phyloP scores from a whole-genome alignment of 345 rosid species.

The Citrus inodora region DNA sequence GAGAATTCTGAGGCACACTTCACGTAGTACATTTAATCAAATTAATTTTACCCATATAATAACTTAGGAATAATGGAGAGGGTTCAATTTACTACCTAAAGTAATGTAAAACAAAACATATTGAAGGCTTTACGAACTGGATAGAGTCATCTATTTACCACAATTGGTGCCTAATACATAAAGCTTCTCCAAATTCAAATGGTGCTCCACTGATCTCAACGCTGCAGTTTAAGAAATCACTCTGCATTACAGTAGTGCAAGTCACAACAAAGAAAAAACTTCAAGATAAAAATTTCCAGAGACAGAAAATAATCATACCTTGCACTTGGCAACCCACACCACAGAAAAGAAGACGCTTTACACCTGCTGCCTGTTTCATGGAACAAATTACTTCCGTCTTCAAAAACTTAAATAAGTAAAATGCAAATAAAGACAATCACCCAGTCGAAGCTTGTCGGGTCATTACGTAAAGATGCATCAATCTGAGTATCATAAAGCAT shows the following conservation, averaged over 20 bases:
- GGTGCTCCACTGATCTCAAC: conserved; percentile 81
- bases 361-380: conserved; percentile 71
- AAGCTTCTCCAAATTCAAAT: conserved; percentile 86
- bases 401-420: background rate
- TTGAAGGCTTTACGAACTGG: background rate
- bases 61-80: background rate
- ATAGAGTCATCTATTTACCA: conserved; percentile 41
- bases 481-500: background rate
- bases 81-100: background rate
- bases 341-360: conserved; percentile 92
- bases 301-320: conserved; percentile 40
- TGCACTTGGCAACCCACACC: conserved; percentile 99
- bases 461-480: background rate
- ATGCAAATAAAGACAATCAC: background rate
- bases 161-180: conserved; percentile 97
- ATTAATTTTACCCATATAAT: background rate
- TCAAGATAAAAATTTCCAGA: conserved; percentile 5
- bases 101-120: background rate
- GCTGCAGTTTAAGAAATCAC: conserved; percentile 89
- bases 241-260: conserved; percentile 83
- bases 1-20: background rate
- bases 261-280: conserved; percentile 42
- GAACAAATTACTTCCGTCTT: conserved; percentile 4
- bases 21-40: background rate
- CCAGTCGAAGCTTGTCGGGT: background rate